Base-by-base conservation (phyloP, 331 rosid species). In the Pyrus hybrid region DNA sequence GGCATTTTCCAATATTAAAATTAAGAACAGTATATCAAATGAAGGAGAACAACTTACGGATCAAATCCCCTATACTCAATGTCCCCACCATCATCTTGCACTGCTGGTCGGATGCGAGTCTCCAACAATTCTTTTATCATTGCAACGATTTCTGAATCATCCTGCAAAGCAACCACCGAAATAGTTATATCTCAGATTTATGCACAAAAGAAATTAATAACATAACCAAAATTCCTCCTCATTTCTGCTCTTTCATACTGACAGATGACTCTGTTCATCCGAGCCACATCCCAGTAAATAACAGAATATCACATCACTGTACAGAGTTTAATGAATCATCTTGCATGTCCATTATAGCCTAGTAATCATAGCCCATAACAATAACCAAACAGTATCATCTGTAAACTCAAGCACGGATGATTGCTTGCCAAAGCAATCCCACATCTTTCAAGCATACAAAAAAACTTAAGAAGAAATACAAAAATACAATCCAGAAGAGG, bases 71-170 rank as follows among this genome's bases (percentile, higher is more conserved):
- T 72, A 79, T 87, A 93, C 68, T 86, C 98, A 76, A 93, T 93
- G 82, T 93, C 98, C 70, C 98, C 98, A 28, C 98, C 98, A 78
- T 93, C 98, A 80, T 91, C 98, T 85, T 91, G 97, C 54, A 93
- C 98, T 8, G 97, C 87, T 18, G 98, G 98, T 65, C 98, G 84
- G 70, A 93, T 89, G 43, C 98, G 97, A 43, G 98, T 93, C 85
- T 93, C 98, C 75, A 93, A 80, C 75, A 93, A 77, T 75, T 93
- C 98, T 84, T 93, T 93, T 85, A 93, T 93, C 98, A 93, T 93
- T 2, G 98, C 95, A 74, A 93, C 91, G 8, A 80, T 88, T 84
- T 93, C 98, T 68, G 98, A 93, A 87, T 93, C 98, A 86, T 89
- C 93, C 98, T 93, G 83, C 54, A 80, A 67, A 64, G 45, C 53